Conservation (phyloP, 192 early-diverging fungal genomes). For the Gryganskiella cystojenkinii region DNA sequence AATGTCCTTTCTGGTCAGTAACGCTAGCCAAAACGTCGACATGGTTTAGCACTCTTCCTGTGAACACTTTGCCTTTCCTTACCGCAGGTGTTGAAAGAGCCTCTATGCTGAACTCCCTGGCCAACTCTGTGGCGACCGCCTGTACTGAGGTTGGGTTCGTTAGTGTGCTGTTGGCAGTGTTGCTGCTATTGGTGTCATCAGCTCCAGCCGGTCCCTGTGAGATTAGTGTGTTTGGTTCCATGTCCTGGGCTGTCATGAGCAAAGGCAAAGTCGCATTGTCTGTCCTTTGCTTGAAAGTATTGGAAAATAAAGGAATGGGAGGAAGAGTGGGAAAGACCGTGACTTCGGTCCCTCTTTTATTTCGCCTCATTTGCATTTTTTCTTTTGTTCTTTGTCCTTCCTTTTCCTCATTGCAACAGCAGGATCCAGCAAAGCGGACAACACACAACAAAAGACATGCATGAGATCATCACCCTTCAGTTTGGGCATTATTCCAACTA, state of each 20-base stretch:
- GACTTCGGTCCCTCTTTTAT: background rate
- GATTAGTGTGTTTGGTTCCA: background rate
- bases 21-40: too few relatives aligned
- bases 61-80: background rate
- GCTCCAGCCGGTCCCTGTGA: background rate
- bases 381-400: background rate
- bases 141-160: background rate
- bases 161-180: background rate
- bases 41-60: too few relatives aligned
- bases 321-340: background rate
- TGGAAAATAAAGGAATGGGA: background rate
- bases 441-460: conserved; percentile 57
- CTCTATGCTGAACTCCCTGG: conserved; percentile 37
- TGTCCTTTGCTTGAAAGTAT: background rate
- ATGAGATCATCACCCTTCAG: conserved; percentile 93
- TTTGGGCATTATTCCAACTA: conserved; percentile 89
- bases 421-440: background rate
- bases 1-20: background rate
- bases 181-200: background rate
- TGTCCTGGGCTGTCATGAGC: too few relatives aligned
- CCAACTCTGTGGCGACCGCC: conserved; percentile 23
- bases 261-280: too few relatives aligned
- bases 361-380: background rate
- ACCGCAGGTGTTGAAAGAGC: conserved; percentile 28
- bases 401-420: background rate